phyloP scores from a whole-genome alignment of 163 green algal genomes.

The Coccomyxa subellipsoidea region DNA sequence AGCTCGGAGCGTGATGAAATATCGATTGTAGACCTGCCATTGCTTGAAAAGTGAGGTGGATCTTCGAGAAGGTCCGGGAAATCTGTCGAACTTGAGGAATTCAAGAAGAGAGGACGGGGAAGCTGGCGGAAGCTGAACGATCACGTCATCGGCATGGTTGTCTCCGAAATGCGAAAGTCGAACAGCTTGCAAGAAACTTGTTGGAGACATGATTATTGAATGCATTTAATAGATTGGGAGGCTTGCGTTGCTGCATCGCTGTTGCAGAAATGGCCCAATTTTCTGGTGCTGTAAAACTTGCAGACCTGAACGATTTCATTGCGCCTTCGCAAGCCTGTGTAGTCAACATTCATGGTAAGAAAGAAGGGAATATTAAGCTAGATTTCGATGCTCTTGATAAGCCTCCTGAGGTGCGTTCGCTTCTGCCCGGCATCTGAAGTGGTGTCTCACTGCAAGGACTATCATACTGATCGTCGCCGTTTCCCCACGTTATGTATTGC shows the following conservation, averaged over 20 bases:
- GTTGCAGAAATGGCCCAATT: slow-evolving; percentile 19
- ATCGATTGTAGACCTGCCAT: no score
- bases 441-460: neutral
- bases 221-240: neutral
- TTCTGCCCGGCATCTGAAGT: neutral
- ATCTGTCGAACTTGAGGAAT: neutral
- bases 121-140: neutral
- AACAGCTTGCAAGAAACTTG: neutral
- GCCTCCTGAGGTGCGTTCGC: neutral
- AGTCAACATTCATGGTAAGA: slow-evolving; percentile 51
- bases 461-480: no score
- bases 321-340: slow-evolving; percentile 90
- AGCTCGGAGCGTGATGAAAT: no score
- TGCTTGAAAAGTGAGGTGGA: no score
- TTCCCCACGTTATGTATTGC: no score
- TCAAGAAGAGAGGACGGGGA: neutral
- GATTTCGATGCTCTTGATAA: neutral
- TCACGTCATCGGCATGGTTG: neutral
- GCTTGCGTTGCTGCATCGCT: neutral
- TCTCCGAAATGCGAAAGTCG: neutral
- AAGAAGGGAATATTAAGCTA: slow-evolving; percentile 9
- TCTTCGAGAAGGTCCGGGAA: no score
- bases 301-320: slow-evolving; percentile 95
- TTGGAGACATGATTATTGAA: neutral
- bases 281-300: slow-evolving; percentile 74